These are phyloP conservation scores for Juncus effusus DNA, from an alignment of 176 grass and related monocot species.

Conservation along the genomic window DNA sequence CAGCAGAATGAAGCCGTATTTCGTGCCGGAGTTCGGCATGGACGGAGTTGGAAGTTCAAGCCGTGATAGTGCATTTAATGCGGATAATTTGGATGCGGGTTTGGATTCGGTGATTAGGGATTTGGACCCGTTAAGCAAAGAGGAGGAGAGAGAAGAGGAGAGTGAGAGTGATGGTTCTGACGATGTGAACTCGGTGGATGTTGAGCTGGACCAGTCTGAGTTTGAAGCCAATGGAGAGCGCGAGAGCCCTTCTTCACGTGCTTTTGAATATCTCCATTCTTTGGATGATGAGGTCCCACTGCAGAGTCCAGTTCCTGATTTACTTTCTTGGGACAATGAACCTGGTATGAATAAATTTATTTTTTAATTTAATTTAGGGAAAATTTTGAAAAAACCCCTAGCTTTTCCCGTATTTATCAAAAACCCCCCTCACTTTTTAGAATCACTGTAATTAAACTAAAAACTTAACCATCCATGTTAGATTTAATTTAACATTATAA, in stretches of 20 bases:
- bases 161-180: conserved; percentile 68
- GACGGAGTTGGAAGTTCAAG: conserved; percentile 34
- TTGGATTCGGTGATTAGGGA: neutral
- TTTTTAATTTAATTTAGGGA: conserved; percentile 13
- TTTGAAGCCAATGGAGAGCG: conserved; percentile 47
- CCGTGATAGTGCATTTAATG: conserved; percentile 51
- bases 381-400: neutral
- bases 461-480: too few relatives aligned
- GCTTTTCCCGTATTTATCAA: neutral
- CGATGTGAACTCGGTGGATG: conserved; percentile 61
- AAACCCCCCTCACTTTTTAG: too few relatives aligned
- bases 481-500: too few relatives aligned
- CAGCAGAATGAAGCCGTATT: conserved; percentile 60
- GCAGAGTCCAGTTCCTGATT: conserved; percentile 43
- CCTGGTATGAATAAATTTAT: conserved; percentile 43
- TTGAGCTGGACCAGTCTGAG: conserved; percentile 68
- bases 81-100: neutral
- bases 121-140: conserved; percentile 30
- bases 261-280: conserved; percentile 30
- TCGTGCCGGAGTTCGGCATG: conserved; percentile 43
- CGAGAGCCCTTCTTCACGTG: conserved; percentile 46
- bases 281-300: conserved; percentile 36
- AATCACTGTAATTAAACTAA: too few relatives aligned
- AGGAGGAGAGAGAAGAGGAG: conserved; percentile 44
- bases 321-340: conserved; percentile 65